Evolutionary conservation across 192 early-diverging fungal species (phyloP).

Genomic region (Backusella psychrophila): DNA sequence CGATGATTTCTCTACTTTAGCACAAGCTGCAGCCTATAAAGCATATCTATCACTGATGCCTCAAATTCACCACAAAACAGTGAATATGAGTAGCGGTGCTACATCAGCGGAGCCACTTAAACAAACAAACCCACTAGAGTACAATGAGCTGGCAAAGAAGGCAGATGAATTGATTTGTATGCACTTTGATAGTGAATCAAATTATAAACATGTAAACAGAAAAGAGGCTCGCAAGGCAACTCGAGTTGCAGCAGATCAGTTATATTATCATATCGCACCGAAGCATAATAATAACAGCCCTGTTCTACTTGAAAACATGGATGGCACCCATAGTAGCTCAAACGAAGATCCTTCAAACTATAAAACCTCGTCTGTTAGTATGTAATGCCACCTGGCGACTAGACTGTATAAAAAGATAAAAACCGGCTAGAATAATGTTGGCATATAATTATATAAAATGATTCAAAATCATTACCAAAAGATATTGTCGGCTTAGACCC

Average conservation of each 20-base stretch:
- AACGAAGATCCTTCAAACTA: background rate
- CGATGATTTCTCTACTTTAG: background rate
- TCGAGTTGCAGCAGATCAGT: background rate
- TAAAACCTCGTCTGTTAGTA: background rate
- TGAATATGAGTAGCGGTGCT: background rate
- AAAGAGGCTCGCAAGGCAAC: background rate
- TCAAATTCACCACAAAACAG: slow-evolving; percentile 1
- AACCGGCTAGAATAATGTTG: too few species aligned
- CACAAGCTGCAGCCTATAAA: background rate
- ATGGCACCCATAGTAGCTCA: background rate
- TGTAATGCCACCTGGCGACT: too few species aligned
- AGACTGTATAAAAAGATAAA: too few species aligned
- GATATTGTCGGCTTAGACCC: too few species aligned
- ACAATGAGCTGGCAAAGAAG: background rate
- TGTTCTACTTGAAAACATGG: background rate
- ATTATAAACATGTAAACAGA: background rate
- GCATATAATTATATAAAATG: too few species aligned
- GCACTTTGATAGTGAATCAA: background rate
- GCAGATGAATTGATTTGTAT: background rate
- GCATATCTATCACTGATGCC: background rate
- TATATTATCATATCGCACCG: background rate
- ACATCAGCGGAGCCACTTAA: background rate
- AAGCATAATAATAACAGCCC: background rate
- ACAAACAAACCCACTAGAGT: background rate
- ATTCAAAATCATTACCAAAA: too few species aligned